phyloP scores from a whole-genome alignment of 192 early-diverging fungal genomes.

The Podila verticillata region DNA sequence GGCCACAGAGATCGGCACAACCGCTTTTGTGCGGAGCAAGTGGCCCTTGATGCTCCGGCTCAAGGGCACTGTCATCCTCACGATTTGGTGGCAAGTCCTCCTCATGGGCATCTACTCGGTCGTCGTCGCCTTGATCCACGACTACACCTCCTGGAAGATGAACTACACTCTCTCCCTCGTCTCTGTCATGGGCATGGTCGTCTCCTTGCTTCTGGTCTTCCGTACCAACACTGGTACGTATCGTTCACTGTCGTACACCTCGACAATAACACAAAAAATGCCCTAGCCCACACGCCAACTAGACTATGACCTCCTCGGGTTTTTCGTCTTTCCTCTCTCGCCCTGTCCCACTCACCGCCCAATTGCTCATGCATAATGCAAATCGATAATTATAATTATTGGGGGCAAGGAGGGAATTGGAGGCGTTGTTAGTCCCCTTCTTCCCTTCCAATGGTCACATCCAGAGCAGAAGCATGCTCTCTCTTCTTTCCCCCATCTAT shows the following conservation, averaged over 20 bases:
- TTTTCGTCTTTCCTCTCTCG: no score
- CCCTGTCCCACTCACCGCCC: no score
- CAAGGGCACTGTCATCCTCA: slow-evolving; percentile 22
- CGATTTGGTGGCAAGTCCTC: slow-evolving; percentile 27
- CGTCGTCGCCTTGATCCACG: slow-evolving; percentile 8
- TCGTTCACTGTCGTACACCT: slow-evolving; percentile 2
- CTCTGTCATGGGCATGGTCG: slow-evolving; percentile 34
- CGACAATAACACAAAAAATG: no score
- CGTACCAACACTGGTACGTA: slow-evolving; percentile 72
- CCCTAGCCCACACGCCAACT: no score
- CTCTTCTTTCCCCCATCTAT: not conserved
- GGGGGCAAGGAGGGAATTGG: no score
- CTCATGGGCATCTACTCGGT: slow-evolving; percentile 9
- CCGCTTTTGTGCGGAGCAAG: slow-evolving; percentile 3
- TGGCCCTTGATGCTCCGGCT: slow-evolving; percentile 28
- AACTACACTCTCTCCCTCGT: slow-evolving; percentile 9
- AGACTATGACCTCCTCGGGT: no score
- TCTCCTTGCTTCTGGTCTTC: slow-evolving; percentile 67
- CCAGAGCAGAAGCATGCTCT: not conserved
- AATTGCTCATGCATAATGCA: no score
- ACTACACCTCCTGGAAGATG: slow-evolving; percentile 17
- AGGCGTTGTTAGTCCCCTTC: no score
- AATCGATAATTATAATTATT: not conserved
- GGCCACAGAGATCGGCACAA: slow-evolving; percentile 12
- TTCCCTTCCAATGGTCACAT: no score